Percentiles rank a stretch among this genome's conserved stretches.
Conservation (phyloP, 2,329 filamentous ascomycete species). For the Alternaria ventricosa region DNA sequence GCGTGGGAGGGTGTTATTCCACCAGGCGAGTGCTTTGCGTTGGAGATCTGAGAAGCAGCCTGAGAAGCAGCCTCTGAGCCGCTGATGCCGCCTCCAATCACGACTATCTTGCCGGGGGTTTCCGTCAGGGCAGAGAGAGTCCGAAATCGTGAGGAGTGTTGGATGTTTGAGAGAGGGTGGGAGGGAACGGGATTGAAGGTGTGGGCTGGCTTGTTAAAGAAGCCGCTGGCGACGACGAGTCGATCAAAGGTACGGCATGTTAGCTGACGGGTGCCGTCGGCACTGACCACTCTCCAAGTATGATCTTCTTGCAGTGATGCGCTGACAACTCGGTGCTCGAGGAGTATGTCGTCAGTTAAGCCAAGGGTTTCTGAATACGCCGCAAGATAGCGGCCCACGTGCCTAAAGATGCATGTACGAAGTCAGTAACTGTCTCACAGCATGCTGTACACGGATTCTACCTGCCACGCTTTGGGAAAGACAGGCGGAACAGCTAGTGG, state of each 20-base stretch:
- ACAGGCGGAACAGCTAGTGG: constrained; percentile 55
- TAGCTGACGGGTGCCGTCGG: constrained; percentile 17
- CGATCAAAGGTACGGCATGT: constrained; percentile 64
- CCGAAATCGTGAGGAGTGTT: constrained; percentile 42
- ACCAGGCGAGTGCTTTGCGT: constrained; percentile 61
- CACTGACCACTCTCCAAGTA: constrained; percentile 29
- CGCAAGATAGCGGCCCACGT: constrained; percentile 71
- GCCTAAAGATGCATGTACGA: neutral
- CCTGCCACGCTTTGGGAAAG: constrained; percentile 78
- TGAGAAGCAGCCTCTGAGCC: constrained; percentile 78
- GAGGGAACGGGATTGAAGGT: constrained; percentile 19
- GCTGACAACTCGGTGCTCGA: constrained; percentile 50
- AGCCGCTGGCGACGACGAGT: constrained; percentile 75
- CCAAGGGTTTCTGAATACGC: constrained; percentile 68
- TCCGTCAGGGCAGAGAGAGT: constrained; percentile 25
- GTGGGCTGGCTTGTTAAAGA: constrained; percentile 62
- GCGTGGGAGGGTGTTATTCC: constrained; percentile 32
- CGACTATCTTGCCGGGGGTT: constrained; percentile 65
- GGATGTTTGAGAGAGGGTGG: constrained; percentile 15
- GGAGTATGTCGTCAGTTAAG: constrained; percentile 56
- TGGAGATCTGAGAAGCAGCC: constrained; percentile 74
- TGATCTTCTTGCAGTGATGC: constrained; percentile 23
- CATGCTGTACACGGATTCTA: neutral
- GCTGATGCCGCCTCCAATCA: constrained; percentile 84
- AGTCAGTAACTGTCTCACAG: neutral